Evolutionary conservation across 1,139 yeast genomes (phyloP), one percentile per base, ranked within the genome.

Genomic region (Pichia sp.): DNA sequence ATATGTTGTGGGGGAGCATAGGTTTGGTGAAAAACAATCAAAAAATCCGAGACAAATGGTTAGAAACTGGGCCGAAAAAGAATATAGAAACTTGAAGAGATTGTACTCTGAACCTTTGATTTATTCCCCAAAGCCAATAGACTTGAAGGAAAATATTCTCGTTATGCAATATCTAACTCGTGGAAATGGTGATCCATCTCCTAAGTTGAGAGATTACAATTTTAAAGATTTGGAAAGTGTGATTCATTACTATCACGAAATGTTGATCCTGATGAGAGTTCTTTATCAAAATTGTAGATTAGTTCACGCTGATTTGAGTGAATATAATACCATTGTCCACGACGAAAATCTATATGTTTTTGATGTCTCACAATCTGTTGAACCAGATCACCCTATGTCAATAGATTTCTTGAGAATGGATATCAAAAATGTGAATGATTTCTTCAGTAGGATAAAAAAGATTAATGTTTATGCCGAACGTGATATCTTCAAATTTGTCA

Each of bases 11-110:
- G 99, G 99, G 43, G 99, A 95, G 71, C 93, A 82, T 68, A 76
- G 99, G 58, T 95, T 95, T 72, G 87, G 89, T 66, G 78, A 86
- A 49, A 89, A 90, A 62, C 81, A 80, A 57, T 92, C 90, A 65
- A 90, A 90, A 62, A 95, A 95, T 65, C 98, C 99, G 6, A 79
- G 99, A 64, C 92, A 92, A 68, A 93, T 95, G 98, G 97, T 95
- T 58, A 89, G 90, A 69, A 79, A 92, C 36, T 95, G 99, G 99
- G 99, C 99, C 0, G 99, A 95, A 69, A 95, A 95, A 67, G 99
- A 95, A 71, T 92, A 90, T 64, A 74, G 99, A 55, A 95, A 95
- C 67, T 76, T 95, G 70, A 92, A 89, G 67, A 77, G 99, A 67
- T 76, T 95, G 29, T 76, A 87, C 67, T 36, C 57, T 15, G 72